Percentiles rank a stretch among this genome's conserved stretches.
Evolutionary conservation across 208 protist species (phyloP).

Genomic region (Trypanosoma grayi): DNA sequence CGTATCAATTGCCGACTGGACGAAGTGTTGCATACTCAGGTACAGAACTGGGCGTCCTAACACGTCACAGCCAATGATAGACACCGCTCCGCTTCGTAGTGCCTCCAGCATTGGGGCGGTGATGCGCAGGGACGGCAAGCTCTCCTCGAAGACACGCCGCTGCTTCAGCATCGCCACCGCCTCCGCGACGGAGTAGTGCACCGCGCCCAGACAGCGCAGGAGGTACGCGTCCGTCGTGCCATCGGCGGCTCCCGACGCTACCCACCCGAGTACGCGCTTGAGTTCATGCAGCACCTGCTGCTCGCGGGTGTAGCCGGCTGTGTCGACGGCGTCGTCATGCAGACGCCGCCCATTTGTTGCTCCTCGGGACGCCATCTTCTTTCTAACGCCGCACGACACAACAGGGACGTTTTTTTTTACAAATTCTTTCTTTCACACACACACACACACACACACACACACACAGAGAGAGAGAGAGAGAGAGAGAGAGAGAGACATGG

Average conservation of each 20-base stretch:
- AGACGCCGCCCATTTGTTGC: not conserved
- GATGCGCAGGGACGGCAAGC: constrained; percentile 52
- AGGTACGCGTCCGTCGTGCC: constrained; percentile 50
- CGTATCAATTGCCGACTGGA: constrained; percentile 30
- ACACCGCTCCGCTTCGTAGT: constrained; percentile 50
- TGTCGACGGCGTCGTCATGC: not conserved
- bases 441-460: not conserved
- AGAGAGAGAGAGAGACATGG: not conserved
- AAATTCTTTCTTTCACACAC: not conserved
- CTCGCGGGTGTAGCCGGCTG: not conserved
- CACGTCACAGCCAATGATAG: constrained; percentile 40
- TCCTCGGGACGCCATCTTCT: not conserved
- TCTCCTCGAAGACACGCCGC: constrained; percentile 56
- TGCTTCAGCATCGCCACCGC: constrained; percentile 54
- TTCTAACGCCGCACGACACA: not conserved
- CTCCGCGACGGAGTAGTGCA: constrained; percentile 40
- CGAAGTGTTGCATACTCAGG: constrained; percentile 39
- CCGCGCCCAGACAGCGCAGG: constrained; percentile 52
- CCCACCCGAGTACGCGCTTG: not conserved
- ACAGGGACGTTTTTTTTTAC: too few relatives aligned
- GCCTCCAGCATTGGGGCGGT: constrained; percentile 41
- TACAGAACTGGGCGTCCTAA: constrained; percentile 44
- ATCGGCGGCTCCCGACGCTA: not conserved
- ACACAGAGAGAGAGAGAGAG: not conserved
- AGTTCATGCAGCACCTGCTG: constrained; percentile 9